These are phyloP conservation scores for Diphasiastrum complanatum DNA, from an alignment of 83 land plant species.

Conservation along the genomic window DNA sequence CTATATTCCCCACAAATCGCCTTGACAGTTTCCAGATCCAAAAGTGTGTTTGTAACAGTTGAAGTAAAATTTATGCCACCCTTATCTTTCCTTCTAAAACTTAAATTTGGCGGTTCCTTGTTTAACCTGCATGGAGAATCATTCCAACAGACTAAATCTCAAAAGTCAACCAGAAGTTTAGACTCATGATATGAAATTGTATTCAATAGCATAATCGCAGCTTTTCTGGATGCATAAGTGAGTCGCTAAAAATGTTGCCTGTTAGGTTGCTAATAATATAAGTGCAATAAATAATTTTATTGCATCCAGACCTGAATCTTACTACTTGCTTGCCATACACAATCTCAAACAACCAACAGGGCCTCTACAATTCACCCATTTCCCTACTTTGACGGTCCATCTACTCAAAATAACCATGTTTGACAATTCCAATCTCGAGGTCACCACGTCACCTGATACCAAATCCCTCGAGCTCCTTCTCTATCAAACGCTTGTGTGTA, in stretches of 20 bases:
- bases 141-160: not conserved
- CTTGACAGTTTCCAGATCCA: slow-evolving; percentile 97
- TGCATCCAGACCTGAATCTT: too few relatives aligned
- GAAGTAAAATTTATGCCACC: slow-evolving; percentile 97
- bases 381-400: too few relatives aligned
- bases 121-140: slow-evolving; percentile 42
- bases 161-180: too few relatives aligned
- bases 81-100: slow-evolving; percentile 94
- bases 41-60: slow-evolving; percentile 72
- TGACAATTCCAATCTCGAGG: too few relatives aligned
- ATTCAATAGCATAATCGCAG: too few relatives aligned
- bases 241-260: too few relatives aligned
- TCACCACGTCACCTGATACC: slow-evolving; percentile 85
- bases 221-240: too few relatives aligned
- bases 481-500: slow-evolving; percentile 96
- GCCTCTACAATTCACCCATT: not conserved
- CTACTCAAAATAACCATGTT: too few relatives aligned
- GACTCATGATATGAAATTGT: too few relatives aligned
- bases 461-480: slow-evolving; percentile 99
- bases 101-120: slow-evolving; percentile 88
- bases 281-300: too few relatives aligned
- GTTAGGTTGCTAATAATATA: too few relatives aligned
- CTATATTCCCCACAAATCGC: slow-evolving; percentile 98
- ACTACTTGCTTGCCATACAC: too few relatives aligned
- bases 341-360: not conserved